Evolutionary conservation across 768 basidiomycete genomes (phyloP), one percentile per base, ranked within the genome.

Genomic region (Mycena galericulata): DNA sequence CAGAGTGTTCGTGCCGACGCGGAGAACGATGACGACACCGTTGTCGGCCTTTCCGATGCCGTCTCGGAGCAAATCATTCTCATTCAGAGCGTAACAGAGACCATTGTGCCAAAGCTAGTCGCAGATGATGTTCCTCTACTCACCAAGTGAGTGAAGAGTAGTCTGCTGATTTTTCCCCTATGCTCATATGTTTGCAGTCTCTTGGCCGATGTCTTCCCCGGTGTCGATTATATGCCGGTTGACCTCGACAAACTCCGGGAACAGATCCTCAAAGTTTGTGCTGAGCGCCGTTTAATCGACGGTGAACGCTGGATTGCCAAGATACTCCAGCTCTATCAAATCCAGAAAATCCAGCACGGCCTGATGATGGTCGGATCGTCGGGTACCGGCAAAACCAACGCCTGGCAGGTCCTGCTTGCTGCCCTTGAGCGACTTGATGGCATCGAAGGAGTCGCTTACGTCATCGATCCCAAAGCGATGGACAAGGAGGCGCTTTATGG

Each of bases 351-450:
- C 70, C 97, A 99, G 73, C 98, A 99, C 79, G 98, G 98, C 80
- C 85, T 99, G 45, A 99, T 99, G 98, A 98, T 99, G 96, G 98
- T 99, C 30, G 97, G 98, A 1, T 92, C 98, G 1, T 98, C 98
- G 14, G 98, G 97, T 29, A 96, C 89, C 53, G 98, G 98, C 32
- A 99, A 99, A 81, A 97, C 94, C 2, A 94, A 96, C 71, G 97
- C 98, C 0, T 99, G 98, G 98, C 92, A 92, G 74, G 95, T 98
- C 46, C 85, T 99, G 4, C 86, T 99, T 29, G 88, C 91, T 10
- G 97, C 98, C 1, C 84, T 99, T 55, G 95, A 98, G 78, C 87
- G 94, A 15, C 83, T 98, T 29, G 97, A 98, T 78, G 97, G 96
- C 30, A 82, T 89, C 47, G 98, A 99, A 80, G 96, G 98, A 12